A percentile compares a stretch with the other conserved stretches of the same genome.
Evolutionary conservation across 1,139 yeast species (phyloP).

Genomic region (Suhomyces taliae): DNA sequence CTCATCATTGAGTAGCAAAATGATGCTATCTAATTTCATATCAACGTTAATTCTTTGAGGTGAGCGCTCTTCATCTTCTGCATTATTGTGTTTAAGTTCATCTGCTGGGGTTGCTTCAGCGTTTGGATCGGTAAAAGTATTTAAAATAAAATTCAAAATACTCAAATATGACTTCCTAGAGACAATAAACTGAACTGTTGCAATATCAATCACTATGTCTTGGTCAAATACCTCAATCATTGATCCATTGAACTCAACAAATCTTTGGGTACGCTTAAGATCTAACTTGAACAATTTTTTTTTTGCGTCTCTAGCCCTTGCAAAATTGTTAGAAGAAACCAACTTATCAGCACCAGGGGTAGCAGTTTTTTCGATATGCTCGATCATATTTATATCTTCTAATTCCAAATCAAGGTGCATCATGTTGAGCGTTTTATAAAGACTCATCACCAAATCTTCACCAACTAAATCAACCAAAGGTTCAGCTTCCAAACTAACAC

Average conservation of each 20-base stretch:
- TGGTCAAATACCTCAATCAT: slow-evolving; percentile 79
- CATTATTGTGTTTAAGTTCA: slow-evolving; percentile 62
- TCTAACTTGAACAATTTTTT: slow-evolving; percentile 61
- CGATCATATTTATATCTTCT: slow-evolving; percentile 68
- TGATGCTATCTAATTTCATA: slow-evolving; percentile 71
- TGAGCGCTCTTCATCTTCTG: slow-evolving; percentile 51
- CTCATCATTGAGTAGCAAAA: slow-evolving; percentile 78
- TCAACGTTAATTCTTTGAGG: slow-evolving; percentile 75
- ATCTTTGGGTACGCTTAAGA: slow-evolving; percentile 58
- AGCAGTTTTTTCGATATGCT: slow-evolving; percentile 66
- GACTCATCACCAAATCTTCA: slow-evolving; percentile 59
- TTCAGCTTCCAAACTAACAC: slow-evolving; percentile 59
- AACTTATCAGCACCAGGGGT: slow-evolving; percentile 66
- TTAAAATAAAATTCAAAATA: slow-evolving; percentile 73
- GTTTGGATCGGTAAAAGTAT: slow-evolving; percentile 83
- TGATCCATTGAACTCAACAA: slow-evolving; percentile 56
- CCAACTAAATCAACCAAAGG: slow-evolving; percentile 73
- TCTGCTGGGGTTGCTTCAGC: slow-evolving; percentile 70
- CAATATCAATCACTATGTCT: slow-evolving; percentile 68
- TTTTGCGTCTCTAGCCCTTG: slow-evolving; percentile 21
- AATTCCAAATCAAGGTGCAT: slow-evolving; percentile 68
- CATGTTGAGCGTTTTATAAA: slow-evolving; percentile 57
- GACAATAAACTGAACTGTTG: slow-evolving; percentile 75
- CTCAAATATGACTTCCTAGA: slow-evolving; percentile 80
- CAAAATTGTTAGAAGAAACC: slow-evolving; percentile 63